Evolutionary conservation across 768 basidiomycete genomes (phyloP), one percentile per base, ranked within the genome.

Genomic region (Coprinopsis strossmayeri): DNA sequence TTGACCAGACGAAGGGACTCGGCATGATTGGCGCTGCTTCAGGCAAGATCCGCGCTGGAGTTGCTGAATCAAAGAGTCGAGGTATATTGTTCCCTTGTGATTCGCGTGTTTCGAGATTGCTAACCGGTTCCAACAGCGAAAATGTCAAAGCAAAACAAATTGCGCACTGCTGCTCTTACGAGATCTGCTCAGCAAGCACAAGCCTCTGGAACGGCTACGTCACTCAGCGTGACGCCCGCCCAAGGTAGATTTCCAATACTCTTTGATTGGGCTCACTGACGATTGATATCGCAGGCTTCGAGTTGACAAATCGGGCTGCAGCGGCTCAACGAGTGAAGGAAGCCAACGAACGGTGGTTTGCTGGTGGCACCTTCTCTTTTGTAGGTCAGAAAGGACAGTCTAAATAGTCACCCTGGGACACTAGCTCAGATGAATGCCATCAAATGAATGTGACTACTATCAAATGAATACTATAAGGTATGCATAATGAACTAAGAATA

Each of bases 271-370:
- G 15, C 9, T 20, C 13, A 37, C 34, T 55, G 24, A 45, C 46
- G 20, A 51, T 65, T 66, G 37, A 11, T 50, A 44, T 46, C 44
- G 2, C 55, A 89, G 91, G 92, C 27, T 87, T 99, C 66, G 94
- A 99, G 65, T 74, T 99, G 52, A 93, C 92, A 46, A 98, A 98
- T 61, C 86, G 89, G 21, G 77, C 87, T n/a, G 79, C 85, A 3
- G 82, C 83, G 45, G 80, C 86, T n/a, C 83, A 84, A 53, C 78
- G 86, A 26, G 91, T 96, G 49, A 91, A 92, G 64, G 93, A 91
- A 56, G 96, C 96, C 21, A 98, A 99, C 67, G 92, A 96, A 46
- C 77, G 87, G 23, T 99, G 96, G 96, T 99, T 99, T 65, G 83
- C 85, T 3, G 81, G 79, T 5, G 90, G 90, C 3, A 88, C 70